Conservation (phyloP, 2,329 filamentous ascomycete genomes). For the Cryphonectria japonica region DNA sequence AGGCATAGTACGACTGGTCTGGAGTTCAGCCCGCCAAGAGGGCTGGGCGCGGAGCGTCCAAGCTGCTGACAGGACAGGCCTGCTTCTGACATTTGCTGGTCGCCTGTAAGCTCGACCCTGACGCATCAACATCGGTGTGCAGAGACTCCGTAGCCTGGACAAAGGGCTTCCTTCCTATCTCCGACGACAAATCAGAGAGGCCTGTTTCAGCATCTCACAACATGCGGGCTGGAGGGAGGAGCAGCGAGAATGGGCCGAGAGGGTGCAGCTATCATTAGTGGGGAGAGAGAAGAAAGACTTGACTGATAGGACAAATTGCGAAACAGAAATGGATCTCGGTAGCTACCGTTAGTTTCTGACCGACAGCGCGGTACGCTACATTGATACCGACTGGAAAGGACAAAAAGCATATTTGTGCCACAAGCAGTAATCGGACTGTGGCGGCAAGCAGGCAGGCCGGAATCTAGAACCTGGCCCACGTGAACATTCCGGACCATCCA, state of each 20-base stretch:
- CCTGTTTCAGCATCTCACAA: neutral
- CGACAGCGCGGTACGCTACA: conserved; percentile 1
- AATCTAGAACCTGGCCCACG: conserved; percentile 8
- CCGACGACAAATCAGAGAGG: neutral
- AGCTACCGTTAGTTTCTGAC: conserved; percentile 2
- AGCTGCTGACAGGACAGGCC: neutral
- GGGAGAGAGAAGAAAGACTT: neutral
- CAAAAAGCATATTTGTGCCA: neutral
- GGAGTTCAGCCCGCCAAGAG: neutral
- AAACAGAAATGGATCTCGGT: neutral
- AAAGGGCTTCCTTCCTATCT: neutral
- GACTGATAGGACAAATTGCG: conserved; percentile 6
- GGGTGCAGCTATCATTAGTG: neutral
- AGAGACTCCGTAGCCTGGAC: neutral
- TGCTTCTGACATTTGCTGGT: neutral
- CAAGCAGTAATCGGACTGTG: neutral
- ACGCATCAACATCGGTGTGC: neutral
- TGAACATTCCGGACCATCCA: neutral
- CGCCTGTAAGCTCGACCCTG: neutral
- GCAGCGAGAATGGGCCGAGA: neutral
- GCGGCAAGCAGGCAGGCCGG: neutral
- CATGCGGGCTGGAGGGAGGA: neutral
- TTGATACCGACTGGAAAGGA: neutral
- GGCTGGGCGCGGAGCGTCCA: neutral
- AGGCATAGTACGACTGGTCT: neutral